Evolutionary conservation across 768 basidiomycete genomes (phyloP), one percentile per base, ranked within the genome.

Genomic region (Hypholoma fasciculare): DNA sequence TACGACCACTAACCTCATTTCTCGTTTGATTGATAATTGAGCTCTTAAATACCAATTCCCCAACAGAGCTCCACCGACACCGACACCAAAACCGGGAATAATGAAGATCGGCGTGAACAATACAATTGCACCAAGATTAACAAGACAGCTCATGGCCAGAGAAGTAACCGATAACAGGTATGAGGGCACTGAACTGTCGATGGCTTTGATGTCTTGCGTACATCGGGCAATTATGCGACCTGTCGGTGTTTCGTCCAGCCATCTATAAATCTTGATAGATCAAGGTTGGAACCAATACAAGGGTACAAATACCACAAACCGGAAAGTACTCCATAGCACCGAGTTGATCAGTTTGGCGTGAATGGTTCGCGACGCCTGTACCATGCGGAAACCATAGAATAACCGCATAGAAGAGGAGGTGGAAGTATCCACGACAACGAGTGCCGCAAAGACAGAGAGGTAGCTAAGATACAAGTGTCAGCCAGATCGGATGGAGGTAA

Each of bases 1-100:
- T 23, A 23, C 23, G 23, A 23, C 23, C 23, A 23, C 23, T 23
- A 23, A 61, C 63, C 65, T 66, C 72, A 74, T 72, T 57, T 80
- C 75, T 17, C 79, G 73, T 57, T 78, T 79, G 3, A 77, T 72
- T 1, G 77, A 74, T 38, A 81, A 66, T 59, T 80, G 79, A 4
- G 76, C 73, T 54, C 68, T 68, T 26, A 80, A 72, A 55, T 80
- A 81, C 7, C 78, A 59, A 52, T 76, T 74, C 0, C 76, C 77
- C 26, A 78, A 66, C 55, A 71, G 67, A 27, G 69, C 72, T 1
- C 82, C 85, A 14, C 81, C 12, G 0, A 74, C 57, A 7, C 71
- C 75, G 4, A 82, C 70, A 4, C 71, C 17, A 14, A 76, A 19
- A 7, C 78, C 80, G 5, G 78, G 78, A 27, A 80, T 34, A 8